These are phyloP conservation scores for Acanthamoeba castellanii DNA, from an alignment of 208 protist species.

Conservation along the genomic window DNA sequence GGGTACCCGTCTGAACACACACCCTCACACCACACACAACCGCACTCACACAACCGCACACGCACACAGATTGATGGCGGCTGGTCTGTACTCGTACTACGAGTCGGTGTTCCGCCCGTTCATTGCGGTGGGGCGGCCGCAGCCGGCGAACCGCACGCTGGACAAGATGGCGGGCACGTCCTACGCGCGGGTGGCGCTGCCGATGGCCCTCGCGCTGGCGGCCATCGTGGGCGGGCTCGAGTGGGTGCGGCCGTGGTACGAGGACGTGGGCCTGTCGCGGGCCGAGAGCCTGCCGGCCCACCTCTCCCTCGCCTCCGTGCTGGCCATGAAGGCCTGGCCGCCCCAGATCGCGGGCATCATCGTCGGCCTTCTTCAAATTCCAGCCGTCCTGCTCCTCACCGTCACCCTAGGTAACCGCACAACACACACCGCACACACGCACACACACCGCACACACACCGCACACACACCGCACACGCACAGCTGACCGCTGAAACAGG, in stretches of 20 bases:
- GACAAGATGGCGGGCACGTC: slow-evolving; percentile 24
- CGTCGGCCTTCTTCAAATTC: slow-evolving; percentile 34
- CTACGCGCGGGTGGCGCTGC: slow-evolving; percentile 3
- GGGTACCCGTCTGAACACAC: neutral
- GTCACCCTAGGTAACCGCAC: neutral
- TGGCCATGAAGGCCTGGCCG: slow-evolving; percentile 54
- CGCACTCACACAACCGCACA: neutral
- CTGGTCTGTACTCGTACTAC: slow-evolving; percentile 44
- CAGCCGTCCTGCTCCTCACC: slow-evolving; percentile 5
- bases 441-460: neutral
- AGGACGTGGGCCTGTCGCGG: neutral
- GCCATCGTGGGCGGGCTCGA: slow-evolving; percentile 7
- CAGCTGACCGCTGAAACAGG: neutral
- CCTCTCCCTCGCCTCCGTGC: neutral
- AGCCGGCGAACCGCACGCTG: neutral
- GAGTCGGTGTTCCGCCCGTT: slow-evolving; percentile 2
- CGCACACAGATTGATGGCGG: neutral
- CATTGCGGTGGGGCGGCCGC: neutral
- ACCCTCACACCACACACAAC: neutral
- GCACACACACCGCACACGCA: neutral
- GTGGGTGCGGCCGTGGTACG: neutral
- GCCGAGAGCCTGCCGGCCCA: neutral
- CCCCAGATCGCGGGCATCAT: slow-evolving; percentile 32
- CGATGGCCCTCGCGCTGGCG: neutral
- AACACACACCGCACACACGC: too few relatives aligned